A percentile compares a stretch with the other conserved stretches of the same genome.
Evolutionary conservation across 2,329 filamentous ascomycete genomes (phyloP).

Genomic region (Arthrinium puccinioides): DNA sequence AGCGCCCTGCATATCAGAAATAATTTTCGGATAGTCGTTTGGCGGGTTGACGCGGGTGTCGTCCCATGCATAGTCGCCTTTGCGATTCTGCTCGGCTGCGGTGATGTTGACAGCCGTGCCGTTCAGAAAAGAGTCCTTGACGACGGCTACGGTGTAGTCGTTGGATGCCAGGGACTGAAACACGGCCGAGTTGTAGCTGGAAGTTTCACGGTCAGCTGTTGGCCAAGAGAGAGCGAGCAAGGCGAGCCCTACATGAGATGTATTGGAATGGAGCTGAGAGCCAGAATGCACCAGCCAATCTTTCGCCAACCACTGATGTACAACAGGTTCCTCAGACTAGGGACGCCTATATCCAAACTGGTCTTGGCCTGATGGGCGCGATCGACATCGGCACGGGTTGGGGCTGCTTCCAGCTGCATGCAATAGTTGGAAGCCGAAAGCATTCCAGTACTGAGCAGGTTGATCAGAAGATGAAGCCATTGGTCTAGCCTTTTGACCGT

Average conservation of each 20-base stretch:
- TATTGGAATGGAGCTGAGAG: constrained; percentile 9
- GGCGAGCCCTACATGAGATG: constrained; percentile 9
- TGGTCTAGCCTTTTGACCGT: constrained; percentile 10
- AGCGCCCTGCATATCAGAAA: constrained; percentile 9
- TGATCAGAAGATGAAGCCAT: constrained; percentile 23
- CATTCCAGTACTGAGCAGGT: constrained; percentile 20
- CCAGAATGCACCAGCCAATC: constrained; percentile 7
- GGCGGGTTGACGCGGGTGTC: constrained; percentile 4
- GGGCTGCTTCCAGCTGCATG: constrained; percentile 27
- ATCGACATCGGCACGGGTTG: constrained; percentile 23
- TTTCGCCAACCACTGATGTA: constrained; percentile 7
- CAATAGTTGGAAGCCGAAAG: constrained; percentile 28
- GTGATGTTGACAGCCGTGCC: constrained; percentile 7
- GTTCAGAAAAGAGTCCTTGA: constrained; percentile 9
- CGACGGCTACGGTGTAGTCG: constrained; percentile 10
- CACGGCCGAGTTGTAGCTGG: constrained; percentile 12
- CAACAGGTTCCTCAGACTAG: constrained; percentile 9
- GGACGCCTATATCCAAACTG: constrained; percentile 11
- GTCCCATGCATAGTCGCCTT: constrained; percentile 9
- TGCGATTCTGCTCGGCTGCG: constrained; percentile 10
- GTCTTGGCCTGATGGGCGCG: constrained; percentile 5
- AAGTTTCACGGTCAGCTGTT: not conserved
- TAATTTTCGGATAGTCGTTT: constrained; percentile 5
- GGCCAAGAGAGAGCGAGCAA: not conserved
- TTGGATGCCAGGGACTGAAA: constrained; percentile 12